Evolutionary conservation across 768 basidiomycete species (phyloP), one percentile per base, ranked within the genome.

Genomic region (Leccinellum luteum): DNA sequence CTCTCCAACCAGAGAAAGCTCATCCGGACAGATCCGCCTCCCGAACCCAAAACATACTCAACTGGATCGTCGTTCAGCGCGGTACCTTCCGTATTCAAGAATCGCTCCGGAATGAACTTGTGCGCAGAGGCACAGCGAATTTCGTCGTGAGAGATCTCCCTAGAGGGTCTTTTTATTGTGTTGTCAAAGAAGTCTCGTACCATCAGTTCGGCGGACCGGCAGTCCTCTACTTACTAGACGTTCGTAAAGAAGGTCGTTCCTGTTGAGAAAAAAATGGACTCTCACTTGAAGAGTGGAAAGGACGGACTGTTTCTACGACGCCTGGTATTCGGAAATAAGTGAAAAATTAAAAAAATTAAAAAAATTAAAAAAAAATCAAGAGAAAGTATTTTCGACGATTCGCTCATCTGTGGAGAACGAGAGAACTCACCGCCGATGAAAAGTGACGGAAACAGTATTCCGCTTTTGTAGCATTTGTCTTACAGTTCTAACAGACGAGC

Each of bases 81-180:
- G 35, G 6, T 27, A 6, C 62, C 62, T 10, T 61, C 19, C 1
- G 27, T n/a, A 48, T 56, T 38, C 10, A 65, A 35, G 31, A 64
- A 64, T 34, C 60, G 30, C 41, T 61, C 63, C 12, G 64, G 60
- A 6, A 58, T 17, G 21, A 64, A 65, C 13, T 35, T 28, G 12
- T 51, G 19, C 19, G 60, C 49, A 30, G 59, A 31, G 6, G 53
- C 60, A 28, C 61, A 65, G 2, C 56, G 52, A 21, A 19, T n/a
- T 38, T 61, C 56, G 17, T 65, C 57, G 19, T 41, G 41, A 5
- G 55, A 30, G 21, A 64, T 57, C 10, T 17, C 53, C 58, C 54
- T 65, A 10, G 5, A 43, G 13, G 19, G 19, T 19, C 10, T 8
- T 19, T 41, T 19, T 4, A 43, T 17, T 17, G 17, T n/a, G 8